phyloP scores from a whole-genome alignment of 2,329 filamentous ascomycete genomes.

The Colletotrichum liriopes region DNA sequence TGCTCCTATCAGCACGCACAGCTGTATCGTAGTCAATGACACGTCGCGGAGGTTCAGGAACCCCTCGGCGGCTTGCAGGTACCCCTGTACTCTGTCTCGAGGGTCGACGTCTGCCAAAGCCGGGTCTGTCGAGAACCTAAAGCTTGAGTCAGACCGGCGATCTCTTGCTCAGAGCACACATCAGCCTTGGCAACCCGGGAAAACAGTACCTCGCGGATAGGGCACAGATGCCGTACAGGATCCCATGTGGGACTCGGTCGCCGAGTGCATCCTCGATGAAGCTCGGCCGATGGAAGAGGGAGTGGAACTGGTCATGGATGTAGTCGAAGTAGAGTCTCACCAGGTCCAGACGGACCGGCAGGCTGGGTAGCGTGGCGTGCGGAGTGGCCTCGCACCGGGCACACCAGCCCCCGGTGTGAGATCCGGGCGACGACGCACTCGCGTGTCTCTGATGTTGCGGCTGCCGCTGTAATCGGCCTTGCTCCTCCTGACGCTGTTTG shows the following conservation, averaged over 20 bases:
- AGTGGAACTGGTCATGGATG: slow-evolving; percentile 55
- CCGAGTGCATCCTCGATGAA: slow-evolving; percentile 47
- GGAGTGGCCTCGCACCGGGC: slow-evolving; percentile 29
- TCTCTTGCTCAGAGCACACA: neutral
- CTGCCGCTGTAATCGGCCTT: neutral
- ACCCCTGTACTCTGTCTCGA: slow-evolving; percentile 45
- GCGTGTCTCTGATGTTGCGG: neutral
- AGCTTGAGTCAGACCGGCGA: slow-evolving; percentile 5
- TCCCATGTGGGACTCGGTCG: slow-evolving; percentile 44
- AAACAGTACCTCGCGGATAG: slow-evolving; percentile 46
- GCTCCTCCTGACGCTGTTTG: slow-evolving; percentile 22
- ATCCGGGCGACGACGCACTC: slow-evolving; percentile 27
- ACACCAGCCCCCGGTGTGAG: slow-evolving; percentile 28
- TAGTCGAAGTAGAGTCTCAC: slow-evolving; percentile 53
- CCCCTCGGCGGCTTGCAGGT: slow-evolving; percentile 45
- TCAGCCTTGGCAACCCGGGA: neutral
- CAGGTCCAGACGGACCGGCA: slow-evolving; percentile 46
- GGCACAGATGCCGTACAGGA: slow-evolving; percentile 48
- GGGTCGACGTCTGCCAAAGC: slow-evolving; percentile 44
- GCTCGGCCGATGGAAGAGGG: slow-evolving; percentile 52
- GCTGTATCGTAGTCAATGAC: slow-evolving; percentile 56
- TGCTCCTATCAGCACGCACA: slow-evolving; percentile 56
- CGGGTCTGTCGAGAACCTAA: slow-evolving; percentile 47
- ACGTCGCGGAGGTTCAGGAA: slow-evolving; percentile 55
- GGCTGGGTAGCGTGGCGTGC: slow-evolving; percentile 40